Evolutionary conservation across 768 basidiomycete genomes (phyloP), one percentile per base, ranked within the genome.

Genomic region (Pulveroboletus sp.): DNA sequence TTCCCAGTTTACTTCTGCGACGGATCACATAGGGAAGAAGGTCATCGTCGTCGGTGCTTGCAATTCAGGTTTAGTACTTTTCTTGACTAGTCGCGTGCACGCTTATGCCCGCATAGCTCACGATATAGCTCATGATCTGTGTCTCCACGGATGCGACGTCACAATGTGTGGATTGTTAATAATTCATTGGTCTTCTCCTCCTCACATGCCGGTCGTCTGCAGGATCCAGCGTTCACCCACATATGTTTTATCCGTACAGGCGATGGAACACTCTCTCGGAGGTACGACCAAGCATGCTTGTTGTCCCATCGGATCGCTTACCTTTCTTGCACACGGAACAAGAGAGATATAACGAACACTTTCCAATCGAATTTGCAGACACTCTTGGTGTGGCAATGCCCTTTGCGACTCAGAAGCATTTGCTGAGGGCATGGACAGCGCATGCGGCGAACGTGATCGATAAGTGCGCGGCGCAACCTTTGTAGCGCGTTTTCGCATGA

Each of bases 31-130:
- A 10, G 82, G 82, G 9, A 86, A 85, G 71, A 84, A 80, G 56
- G 83, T 76, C 4, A 71, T 86, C 5, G 72, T 87, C 7, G 69
- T 88, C 8, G 84, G 85, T 5, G 76, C 84, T 12, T 76, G 79
- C 42, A 84, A 77, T 40, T 83, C 83, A 36, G 79, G 78, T 78
- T 45, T 24, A 45, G 36, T 21, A 9, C 33, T 15, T 7, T 10
- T 39, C 21, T 47, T 32, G n/a, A 60, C 31, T 58, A 26, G 26
- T 28, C 46, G 50, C 27, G 12, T 17, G 9, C n/a, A 17, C 11
- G 27, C 24, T 56, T 35, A 53, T 3, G 8, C n/a, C 42, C 43
- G 21, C n/a, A 38, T 38, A 67, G 70, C 52, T 6, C 72, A 73
- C 43, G 73, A 76, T 38, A 73, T 76, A 35, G 67, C 69, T 1